Evolutionary conservation across 1,284 basidiomycete species (phyloP), one percentile per base, ranked within the genome.

Genomic region (Moesziomyces aphidis): DNA sequence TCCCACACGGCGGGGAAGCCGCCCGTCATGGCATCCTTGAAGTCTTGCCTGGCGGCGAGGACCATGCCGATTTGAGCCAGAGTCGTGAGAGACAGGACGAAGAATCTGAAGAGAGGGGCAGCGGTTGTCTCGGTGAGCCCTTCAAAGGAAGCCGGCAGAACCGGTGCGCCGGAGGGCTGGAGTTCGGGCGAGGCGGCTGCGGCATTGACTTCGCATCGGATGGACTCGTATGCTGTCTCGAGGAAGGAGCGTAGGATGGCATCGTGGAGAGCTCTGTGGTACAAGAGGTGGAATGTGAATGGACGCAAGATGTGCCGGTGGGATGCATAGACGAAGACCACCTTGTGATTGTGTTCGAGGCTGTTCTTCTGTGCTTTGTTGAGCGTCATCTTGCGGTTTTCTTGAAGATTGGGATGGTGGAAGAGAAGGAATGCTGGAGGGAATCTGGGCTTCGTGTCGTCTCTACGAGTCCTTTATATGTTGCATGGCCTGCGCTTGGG

Each of bases 1-100:
- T 73, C 71, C 65, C 66, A 70, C 23, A 67, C 36, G 2, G 72
- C 66, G 4, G 59, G 60, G 51, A 70, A 52, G 24, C 63, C 53
- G 51, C 43, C 47, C 49, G 48, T 50, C 67, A 70, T 60, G 43
- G 67, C 67, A 47, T 67, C 50, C 11, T 50, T 56, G 55, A 60
- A 51, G 50, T 70, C 67, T 24, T 57, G 39, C 34, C 57, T 50
- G 2, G 56, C 42, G 22, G 51, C 47, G 15, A 70, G 52, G 26
- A 61, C 63, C 21, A 61, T 43, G 5, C 39, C 63, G 21, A 67
- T 17, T 24, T 66, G 63, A 2, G 47, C 60, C 34, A 74, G 31
- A 13, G 67, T 70, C 9, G 72, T 74, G 2, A 74, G 55, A 23
- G 67, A 57, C 36, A 63, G 36, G 1, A 58, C 36, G 19, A 44